These are phyloP conservation scores for Uronychia binucleata DNA, from an alignment of 73 alveolate species.

Conservation along the genomic window DNA sequence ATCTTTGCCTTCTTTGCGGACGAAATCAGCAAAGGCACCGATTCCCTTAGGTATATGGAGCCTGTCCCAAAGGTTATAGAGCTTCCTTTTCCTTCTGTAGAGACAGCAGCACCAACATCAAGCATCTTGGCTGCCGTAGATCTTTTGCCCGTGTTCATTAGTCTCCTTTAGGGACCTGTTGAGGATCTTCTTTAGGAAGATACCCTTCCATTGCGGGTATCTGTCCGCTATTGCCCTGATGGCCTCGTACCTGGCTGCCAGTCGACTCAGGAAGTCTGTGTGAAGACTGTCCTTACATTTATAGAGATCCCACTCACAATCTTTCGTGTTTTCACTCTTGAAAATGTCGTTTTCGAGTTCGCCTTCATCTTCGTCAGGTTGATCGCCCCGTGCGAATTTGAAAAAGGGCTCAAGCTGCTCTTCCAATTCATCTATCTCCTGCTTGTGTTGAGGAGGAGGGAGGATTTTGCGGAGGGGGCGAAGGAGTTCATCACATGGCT, in stretches of 20 bases:
- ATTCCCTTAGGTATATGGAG: neutral
- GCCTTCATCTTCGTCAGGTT: neutral
- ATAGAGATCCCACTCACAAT: constrained; percentile 1
- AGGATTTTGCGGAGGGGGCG: constrained; percentile 24
- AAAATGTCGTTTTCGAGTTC: neutral
- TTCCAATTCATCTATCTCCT: constrained; percentile 1
- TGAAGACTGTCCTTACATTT: neutral
- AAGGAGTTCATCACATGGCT: constrained; percentile 33
- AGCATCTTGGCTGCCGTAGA: neutral
- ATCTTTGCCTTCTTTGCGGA: neutral
- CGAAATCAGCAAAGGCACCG: constrained; percentile 16
- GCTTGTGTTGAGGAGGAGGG: neutral
- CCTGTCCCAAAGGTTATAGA: constrained; percentile 11
- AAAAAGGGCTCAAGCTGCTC: neutral
- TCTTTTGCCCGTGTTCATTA: neutral
- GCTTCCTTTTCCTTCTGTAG: neutral
- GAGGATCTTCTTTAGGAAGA: neutral
- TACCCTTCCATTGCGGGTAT: neutral
- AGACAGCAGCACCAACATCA: neutral
- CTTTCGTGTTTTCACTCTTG: neutral
- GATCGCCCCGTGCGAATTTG: neutral
- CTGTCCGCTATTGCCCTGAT: neutral
- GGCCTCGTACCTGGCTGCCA: constrained; percentile 2
- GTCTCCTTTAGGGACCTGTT: neutral
- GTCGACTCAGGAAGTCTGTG: neutral